phyloP scores from a whole-genome alignment of 2,329 filamentous ascomycete species.

The Karstenula rhodostoma region DNA sequence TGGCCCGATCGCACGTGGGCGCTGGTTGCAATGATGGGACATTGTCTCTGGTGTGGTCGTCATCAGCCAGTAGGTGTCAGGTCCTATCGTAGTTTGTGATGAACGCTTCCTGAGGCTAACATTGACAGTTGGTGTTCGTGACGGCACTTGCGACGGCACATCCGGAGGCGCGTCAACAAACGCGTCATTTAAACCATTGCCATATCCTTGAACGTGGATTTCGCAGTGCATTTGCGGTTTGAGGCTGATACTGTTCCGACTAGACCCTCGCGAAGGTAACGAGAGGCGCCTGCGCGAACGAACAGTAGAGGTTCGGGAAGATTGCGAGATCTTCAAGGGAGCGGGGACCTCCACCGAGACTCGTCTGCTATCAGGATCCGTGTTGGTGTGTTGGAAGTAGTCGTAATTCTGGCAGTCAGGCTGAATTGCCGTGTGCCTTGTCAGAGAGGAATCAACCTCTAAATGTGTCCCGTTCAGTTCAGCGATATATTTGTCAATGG shows the following conservation, averaged over 20 bases:
- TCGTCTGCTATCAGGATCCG: constrained; percentile 32
- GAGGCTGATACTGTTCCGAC: constrained; percentile 37
- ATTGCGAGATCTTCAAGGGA: constrained; percentile 34
- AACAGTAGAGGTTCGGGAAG: constrained; percentile 46
- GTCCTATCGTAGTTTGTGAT: constrained; percentile 23
- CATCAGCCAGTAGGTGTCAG: constrained; percentile 32
- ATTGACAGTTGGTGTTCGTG: neutral
- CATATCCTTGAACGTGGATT: constrained; percentile 50
- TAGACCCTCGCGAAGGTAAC: constrained; percentile 37
- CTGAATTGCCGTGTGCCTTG: constrained; percentile 42
- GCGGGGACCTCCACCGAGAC: constrained; percentile 40
- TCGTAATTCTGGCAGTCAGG: constrained; percentile 58
- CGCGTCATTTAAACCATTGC: constrained; percentile 45
- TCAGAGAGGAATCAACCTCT: constrained; percentile 5
- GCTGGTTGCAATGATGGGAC: constrained; percentile 17
- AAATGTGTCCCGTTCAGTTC: constrained; percentile 15
- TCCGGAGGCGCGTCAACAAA: constrained; percentile 11
- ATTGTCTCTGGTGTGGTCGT: constrained; percentile 25
- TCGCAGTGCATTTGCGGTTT: constrained; percentile 42
- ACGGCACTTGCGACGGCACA: neutral
- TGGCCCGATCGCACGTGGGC: constrained; percentile 4
- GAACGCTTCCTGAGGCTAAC: constrained; percentile 14
- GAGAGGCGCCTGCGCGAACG: constrained; percentile 42
- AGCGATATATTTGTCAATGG: constrained; percentile 25
- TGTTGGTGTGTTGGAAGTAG: constrained; percentile 43